Conservation (phyloP, 2,329 filamentous ascomycete genomes). For the Lachnellula occidentalis region DNA sequence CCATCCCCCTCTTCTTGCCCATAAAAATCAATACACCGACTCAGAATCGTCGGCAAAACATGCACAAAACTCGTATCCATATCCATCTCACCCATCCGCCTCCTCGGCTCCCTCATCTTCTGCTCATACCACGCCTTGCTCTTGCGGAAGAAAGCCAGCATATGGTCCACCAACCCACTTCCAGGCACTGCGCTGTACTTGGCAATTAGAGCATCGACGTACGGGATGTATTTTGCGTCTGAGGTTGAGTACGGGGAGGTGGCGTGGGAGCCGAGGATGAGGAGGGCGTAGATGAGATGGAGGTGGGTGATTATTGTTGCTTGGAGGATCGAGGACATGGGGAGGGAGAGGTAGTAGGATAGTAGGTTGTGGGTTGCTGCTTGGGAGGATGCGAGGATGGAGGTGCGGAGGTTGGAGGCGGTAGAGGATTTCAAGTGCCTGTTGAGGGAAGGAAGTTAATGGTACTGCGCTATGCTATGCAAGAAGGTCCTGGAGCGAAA, state of each 20-base stretch:
- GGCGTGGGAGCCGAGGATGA: constrained; percentile 18
- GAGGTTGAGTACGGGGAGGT: background rate
- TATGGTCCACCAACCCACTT: background rate
- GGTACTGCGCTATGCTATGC: no score
- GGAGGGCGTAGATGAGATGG: constrained; percentile 15
- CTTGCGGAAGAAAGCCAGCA: constrained; percentile 9
- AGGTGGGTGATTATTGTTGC: no score
- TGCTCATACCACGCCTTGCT: constrained; percentile 12
- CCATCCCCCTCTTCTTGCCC: no score
- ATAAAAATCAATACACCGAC: constrained; percentile 6
- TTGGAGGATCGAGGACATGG: no score
- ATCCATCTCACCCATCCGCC: constrained; percentile 47
- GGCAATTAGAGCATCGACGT: constrained; percentile 12
- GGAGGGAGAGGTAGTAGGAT: constrained; percentile 10
- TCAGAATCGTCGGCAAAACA: constrained; percentile 9
- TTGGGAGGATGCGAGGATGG: constrained; percentile 7
- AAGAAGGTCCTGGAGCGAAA: no score
- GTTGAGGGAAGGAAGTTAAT: no score
- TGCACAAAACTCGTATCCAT: constrained; percentile 24
- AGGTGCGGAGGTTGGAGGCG: background rate
- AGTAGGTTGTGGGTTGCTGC: constrained; percentile 2
- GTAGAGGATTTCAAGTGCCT: constrained; percentile 13
- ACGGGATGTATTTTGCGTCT: constrained; percentile 1
- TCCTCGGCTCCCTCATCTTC: constrained; percentile 33
- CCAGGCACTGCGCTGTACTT: background rate